These are phyloP conservation scores for Plasmodium gallinaceum DNA, from an alignment of 169 alveolate genomes.

Conservation along the genomic window DNA sequence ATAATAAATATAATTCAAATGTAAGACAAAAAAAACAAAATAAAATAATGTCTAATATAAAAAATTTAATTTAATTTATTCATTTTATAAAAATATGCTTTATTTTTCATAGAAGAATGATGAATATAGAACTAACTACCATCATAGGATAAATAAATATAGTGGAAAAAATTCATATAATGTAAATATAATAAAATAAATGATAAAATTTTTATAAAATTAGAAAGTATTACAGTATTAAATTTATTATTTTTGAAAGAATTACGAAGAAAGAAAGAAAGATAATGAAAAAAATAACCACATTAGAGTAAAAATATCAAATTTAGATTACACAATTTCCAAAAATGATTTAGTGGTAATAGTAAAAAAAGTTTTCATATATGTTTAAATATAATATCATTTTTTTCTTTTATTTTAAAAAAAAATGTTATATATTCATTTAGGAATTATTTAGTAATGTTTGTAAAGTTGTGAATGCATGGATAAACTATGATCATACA, in stretches of 20 bases:
- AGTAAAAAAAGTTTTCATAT: neutral
- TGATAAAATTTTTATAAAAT: neutral
- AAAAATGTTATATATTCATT: neutral
- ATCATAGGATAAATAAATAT: conserved; percentile 51
- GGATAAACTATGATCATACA: conserved; percentile 77
- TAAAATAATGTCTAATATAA: neutral
- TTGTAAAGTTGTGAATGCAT: conserved; percentile 69
- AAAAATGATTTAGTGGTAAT: conserved; percentile 68
- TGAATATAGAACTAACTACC: conserved; percentile 28
- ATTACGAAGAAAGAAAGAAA: conserved; percentile 23
- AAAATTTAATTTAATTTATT: too few relatives aligned
- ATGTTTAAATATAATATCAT: neutral
- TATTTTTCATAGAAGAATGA: conserved; percentile 28
- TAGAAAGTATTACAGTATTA: neutral
- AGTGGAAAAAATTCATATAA: conserved; percentile 13
- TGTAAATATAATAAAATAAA: conserved; percentile 11
- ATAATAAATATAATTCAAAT: conserved; percentile 27
- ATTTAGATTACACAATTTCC: conserved; percentile 62
- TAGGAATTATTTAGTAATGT: conserved; percentile 72
- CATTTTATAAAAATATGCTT: neutral
- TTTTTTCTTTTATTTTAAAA: neutral
- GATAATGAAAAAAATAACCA: conserved; percentile 16
- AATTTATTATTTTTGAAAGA: conserved; percentile 12
- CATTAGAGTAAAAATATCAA: conserved; percentile 50
- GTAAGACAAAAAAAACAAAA: conserved; percentile 7